phyloP scores from a whole-genome alignment of 805 yeast genomes.

The Sugiyamaella lignohabitans region DNA sequence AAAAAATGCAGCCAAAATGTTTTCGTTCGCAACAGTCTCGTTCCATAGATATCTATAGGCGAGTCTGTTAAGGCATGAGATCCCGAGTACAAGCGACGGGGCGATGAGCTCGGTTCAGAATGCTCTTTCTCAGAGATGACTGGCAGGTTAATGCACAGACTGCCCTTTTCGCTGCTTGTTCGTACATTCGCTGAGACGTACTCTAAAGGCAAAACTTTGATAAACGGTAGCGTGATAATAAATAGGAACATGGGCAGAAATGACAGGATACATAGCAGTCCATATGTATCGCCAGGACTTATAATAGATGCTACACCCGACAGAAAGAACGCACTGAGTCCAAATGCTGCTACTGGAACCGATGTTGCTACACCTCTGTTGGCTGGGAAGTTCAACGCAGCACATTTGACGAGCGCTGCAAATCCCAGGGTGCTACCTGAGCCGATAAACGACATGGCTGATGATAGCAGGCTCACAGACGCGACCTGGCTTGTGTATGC shows the following conservation, averaged over 20 bases:
- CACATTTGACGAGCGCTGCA: conserved; percentile 61
- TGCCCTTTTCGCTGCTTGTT: conserved; percentile 1
- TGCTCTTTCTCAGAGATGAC: neutral
- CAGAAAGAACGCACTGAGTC: conserved; percentile 63
- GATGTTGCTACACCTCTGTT: conserved; percentile 69
- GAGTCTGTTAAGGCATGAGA: neutral
- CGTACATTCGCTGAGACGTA: conserved; percentile 6
- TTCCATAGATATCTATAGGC: conserved; percentile 15
- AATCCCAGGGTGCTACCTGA: conserved; percentile 61
- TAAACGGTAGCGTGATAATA: conserved; percentile 15
- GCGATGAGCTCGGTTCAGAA: too few relatives aligned
- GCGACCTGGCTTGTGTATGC: conserved; percentile 41
- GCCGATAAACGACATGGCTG: conserved; percentile 53
- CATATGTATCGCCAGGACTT: conserved; percentile 25
- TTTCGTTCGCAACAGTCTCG: conserved; percentile 13
- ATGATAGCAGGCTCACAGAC: conserved; percentile 36
- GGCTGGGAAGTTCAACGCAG: conserved; percentile 62
- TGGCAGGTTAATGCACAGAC: too few relatives aligned
- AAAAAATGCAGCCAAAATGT: conserved; percentile 23
- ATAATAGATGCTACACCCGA: conserved; percentile 45
- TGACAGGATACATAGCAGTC: conserved; percentile 17
- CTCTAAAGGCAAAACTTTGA: conserved; percentile 14
- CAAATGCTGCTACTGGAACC: conserved; percentile 67
- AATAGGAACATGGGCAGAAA: conserved; percentile 16
- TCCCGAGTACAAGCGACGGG: neutral